phyloP scores from a whole-genome alignment of 371 early-diverging fungal species.

The Syncephalastrum monosporum region DNA sequence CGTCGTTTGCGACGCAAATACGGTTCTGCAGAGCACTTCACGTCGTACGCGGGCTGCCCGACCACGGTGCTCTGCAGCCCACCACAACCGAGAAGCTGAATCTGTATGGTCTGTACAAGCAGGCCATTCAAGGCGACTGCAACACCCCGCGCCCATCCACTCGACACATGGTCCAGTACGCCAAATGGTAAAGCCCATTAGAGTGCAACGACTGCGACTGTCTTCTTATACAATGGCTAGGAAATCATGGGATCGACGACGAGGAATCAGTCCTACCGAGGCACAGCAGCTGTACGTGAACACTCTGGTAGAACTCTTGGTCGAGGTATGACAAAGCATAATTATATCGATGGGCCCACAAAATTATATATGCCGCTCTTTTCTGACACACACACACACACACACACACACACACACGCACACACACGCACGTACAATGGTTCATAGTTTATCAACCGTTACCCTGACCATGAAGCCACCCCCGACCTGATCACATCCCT shows the following conservation, averaged over 20 bases:
- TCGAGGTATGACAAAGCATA: conserved; percentile 18
- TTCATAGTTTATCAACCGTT: conserved; percentile 19
- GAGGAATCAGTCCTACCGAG: conserved; percentile 30
- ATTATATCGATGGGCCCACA: too few relatives aligned
- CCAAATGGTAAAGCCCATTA: conserved; percentile 32
- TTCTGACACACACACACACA: too few relatives aligned
- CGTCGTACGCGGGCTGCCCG: conserved; percentile 28
- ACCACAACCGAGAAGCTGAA: conserved; percentile 63
- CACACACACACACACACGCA: too few relatives aligned
- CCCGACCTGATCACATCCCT: conserved; percentile 10
- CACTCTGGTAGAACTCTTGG: conserved; percentile 23
- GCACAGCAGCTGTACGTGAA: conserved; percentile 33
- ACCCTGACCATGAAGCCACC: conserved; percentile 20
- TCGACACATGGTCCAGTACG: conserved; percentile 22
- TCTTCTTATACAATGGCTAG: conserved; percentile 5
- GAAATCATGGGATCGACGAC: conserved; percentile 38
- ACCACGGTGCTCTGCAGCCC: conserved; percentile 41
- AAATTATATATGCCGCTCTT: too few relatives aligned
- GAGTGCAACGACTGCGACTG: neutral
- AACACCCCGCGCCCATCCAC: conserved; percentile 35
- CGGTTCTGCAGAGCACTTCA: conserved; percentile 31
- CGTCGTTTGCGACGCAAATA: conserved; percentile 21
- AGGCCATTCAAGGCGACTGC: conserved; percentile 72
- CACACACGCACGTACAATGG: too few relatives aligned
- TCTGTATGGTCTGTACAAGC: conserved; percentile 80